A percentile compares a stretch with the other conserved stretches of the same genome.
Conservation (phyloP, 164 flowering plant genomes). For the Nymphaea thermarum region DNA sequence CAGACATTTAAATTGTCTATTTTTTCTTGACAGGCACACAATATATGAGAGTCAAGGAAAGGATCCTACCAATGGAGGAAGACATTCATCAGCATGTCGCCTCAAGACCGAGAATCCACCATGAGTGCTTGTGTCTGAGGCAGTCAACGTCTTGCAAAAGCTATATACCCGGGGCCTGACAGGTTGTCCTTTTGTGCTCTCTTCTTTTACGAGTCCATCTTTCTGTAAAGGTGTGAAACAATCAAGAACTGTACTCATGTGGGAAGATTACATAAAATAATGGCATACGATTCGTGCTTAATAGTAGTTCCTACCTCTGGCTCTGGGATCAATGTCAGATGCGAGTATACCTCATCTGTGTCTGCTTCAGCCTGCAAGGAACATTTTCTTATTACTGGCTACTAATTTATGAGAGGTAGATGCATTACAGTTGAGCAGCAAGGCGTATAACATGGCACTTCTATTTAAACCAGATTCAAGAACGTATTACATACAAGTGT, state of each 20-base stretch:
- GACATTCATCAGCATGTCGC: conserved; percentile 94
- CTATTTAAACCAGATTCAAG: too few species aligned
- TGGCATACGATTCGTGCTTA: too few species aligned
- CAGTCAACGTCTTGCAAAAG: conserved; percentile 92
- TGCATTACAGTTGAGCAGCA: too few species aligned
- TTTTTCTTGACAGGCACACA: too few species aligned
- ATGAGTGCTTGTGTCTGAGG: conserved; percentile 97
- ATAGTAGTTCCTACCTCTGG: conserved; percentile 11
- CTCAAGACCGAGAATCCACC: conserved; percentile 96
- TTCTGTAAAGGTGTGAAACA: conserved; percentile 28
- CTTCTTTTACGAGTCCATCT: conserved; percentile 51
- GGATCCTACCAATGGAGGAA: conserved; percentile 75
- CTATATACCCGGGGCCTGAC: conserved; percentile 53
- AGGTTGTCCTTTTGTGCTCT: conserved; percentile 66
- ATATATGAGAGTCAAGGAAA: too few species aligned
- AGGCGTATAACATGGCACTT: too few species aligned
- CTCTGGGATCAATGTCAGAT: conserved; percentile 46
- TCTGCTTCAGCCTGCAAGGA: conserved; percentile 38
- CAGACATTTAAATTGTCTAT: conserved; percentile 40
- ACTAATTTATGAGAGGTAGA: too few species aligned
- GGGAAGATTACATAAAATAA: too few species aligned
- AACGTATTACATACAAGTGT: too few species aligned
- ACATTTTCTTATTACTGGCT: background rate
- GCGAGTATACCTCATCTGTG: conserved; percentile 64
- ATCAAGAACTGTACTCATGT: background rate